These are phyloP conservation scores for Bonnemaisonia californica DNA, from an alignment of 31 red algal genomes.

Conservation along the genomic window DNA sequence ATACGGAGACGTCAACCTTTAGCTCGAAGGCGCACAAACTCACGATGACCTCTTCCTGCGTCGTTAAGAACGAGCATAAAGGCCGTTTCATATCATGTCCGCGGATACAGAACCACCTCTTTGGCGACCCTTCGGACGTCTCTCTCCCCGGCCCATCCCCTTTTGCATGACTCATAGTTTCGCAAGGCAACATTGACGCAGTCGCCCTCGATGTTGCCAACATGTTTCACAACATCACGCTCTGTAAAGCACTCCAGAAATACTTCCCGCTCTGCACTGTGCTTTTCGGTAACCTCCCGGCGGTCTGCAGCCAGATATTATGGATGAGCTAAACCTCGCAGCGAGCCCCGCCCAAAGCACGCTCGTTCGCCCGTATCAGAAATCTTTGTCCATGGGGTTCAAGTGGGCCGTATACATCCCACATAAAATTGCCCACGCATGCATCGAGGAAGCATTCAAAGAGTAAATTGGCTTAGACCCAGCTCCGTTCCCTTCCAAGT, in stretches of 20 bases:
- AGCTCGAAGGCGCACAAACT: too few species aligned
- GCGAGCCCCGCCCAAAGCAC: background rate
- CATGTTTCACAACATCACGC: constrained; percentile 22
- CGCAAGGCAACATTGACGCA: background rate
- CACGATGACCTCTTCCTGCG: too few species aligned
- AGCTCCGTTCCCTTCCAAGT: too few species aligned
- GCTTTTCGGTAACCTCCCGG: background rate
- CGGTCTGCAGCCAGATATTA: background rate
- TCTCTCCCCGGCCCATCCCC: background rate
- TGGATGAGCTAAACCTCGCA: too few species aligned
- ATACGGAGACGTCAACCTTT: too few species aligned
- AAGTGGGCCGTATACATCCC: constrained; percentile 20
- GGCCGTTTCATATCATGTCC: constrained; percentile 30
- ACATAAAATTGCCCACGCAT: too few species aligned
- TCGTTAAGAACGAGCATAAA: too few species aligned
- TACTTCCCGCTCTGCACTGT: background rate
- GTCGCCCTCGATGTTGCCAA: constrained; percentile 1
- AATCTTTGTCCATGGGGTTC: constrained; percentile 1
- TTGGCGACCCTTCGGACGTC: background rate
- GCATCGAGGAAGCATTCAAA: too few species aligned
- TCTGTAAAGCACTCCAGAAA: too few species aligned
- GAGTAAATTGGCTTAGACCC: too few species aligned
- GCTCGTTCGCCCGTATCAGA: background rate
- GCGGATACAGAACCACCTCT: background rate
- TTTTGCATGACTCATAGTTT: background rate